A percentile compares a stretch with the other conserved stretches of the same genome.
Conservation (phyloP, 306 rosid genomes). For the Trifolium subterraneum region DNA sequence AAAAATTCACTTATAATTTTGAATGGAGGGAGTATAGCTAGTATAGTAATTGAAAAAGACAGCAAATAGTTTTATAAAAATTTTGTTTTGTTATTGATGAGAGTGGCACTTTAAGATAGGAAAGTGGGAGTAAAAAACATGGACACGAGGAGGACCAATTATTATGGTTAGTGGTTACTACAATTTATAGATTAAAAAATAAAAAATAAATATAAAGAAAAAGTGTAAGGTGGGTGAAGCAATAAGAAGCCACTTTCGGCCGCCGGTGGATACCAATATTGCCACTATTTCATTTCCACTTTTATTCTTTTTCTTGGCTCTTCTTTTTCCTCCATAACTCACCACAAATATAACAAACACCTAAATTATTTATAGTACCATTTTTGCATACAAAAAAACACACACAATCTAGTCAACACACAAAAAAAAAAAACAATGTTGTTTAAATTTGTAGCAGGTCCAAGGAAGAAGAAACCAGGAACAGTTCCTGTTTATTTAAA, state of each 20-base stretch:
- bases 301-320: not conserved
- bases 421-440: slow-evolving; percentile 47
- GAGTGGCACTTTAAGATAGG: not conserved
- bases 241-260: slow-evolving; percentile 3
- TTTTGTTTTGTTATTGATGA: too few relatives aligned
- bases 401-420: not conserved
- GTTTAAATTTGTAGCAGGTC: slow-evolving; percentile 55
- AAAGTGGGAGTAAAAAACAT: not conserved
- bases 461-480: slow-evolving; percentile 75
- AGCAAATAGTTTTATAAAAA: too few relatives aligned
- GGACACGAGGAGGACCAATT: slow-evolving; percentile 7
- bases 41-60: too few relatives aligned
- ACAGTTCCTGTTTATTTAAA: slow-evolving; percentile 83
- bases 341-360: not conserved
- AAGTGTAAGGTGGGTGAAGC: slow-evolving; percentile 21
- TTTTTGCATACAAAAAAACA: too few relatives aligned
- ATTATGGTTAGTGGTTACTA: slow-evolving; percentile 1
- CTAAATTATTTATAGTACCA: not conserved
- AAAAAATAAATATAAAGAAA: too few relatives aligned
- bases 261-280: slow-evolving; percentile 14
- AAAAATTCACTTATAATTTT: too few relatives aligned
- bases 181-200: not conserved
- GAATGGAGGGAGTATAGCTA: too few relatives aligned
- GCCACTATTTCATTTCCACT: not conserved
- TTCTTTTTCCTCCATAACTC: not conserved